Evolutionary conservation across 495 filamentous ascomycete species (phyloP).

Genomic region (Trichoderma gamsii): DNA sequence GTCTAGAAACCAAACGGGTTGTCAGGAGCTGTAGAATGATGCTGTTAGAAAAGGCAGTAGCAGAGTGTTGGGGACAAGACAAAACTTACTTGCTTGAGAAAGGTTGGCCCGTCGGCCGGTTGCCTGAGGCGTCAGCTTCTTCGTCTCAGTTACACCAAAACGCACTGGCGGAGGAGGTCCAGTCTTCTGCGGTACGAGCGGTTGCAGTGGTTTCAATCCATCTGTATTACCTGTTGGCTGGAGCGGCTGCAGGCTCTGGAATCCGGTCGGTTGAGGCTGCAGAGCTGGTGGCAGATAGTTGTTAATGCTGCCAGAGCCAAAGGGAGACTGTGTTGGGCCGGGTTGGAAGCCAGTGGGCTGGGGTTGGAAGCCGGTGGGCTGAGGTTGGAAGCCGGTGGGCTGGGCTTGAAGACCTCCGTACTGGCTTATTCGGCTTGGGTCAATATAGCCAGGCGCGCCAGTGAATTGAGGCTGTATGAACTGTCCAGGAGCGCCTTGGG

Average conservation of each 20-base stretch:
- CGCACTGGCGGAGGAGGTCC: conserved; percentile 86
- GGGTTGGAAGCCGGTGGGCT: conserved; percentile 64
- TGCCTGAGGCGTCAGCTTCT: conserved; percentile 79
- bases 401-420: conserved; percentile 60
- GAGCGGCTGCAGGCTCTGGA: conserved; percentile 49
- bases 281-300: conserved; percentile 45
- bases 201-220: conserved; percentile 25
- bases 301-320: conserved; percentile 44
- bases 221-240: conserved; percentile 17
- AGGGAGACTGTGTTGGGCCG: conserved; percentile 38
- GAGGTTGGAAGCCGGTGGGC: conserved; percentile 63
- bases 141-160: conserved; percentile 72
- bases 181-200: conserved; percentile 81
- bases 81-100: conserved; percentile 86
- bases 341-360: conserved; percentile 66
- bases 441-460: conserved; percentile 36
- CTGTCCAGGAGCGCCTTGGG: conserved; percentile 35
- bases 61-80: conserved; percentile 17
- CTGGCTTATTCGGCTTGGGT: conserved; percentile 46
- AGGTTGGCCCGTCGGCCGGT: conserved; percentile 89
- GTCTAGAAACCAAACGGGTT: conserved; percentile 17
- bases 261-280: conserved; percentile 22
- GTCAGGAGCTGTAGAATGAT: conserved; percentile 10
- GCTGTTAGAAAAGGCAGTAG: not conserved
- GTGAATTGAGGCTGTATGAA: conserved; percentile 38